Percentiles rank a stretch among this genome's conserved stretches.
These are phyloP conservation scores for Phytophthora podocarpi DNA, from an alignment of 352 stramenopile species.

Conservation along the genomic window DNA sequence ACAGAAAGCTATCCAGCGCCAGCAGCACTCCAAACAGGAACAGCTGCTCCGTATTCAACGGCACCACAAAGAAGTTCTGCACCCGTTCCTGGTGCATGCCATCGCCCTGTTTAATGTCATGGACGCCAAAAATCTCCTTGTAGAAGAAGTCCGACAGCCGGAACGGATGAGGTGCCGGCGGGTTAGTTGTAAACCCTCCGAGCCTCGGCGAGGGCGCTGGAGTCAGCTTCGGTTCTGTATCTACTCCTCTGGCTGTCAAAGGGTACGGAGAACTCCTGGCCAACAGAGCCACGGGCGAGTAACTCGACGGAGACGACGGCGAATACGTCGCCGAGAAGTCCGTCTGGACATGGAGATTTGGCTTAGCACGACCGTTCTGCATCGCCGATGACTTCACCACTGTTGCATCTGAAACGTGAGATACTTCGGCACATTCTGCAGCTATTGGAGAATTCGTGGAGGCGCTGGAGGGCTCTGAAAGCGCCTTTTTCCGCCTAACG, in stretches of 20 bases:
- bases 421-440: not conserved
- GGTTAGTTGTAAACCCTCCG: constrained; percentile 3
- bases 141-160: constrained; percentile 81
- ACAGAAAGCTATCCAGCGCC: constrained; percentile 97
- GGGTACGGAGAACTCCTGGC: constrained; percentile 35
- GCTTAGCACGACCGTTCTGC: constrained; percentile 19
- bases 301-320: constrained; percentile 16
- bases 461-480: not conserved
- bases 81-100: constrained; percentile 80
- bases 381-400: not conserved
- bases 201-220: constrained; percentile 3
- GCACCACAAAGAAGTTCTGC: constrained; percentile 83
- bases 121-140: constrained; percentile 85
- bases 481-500: constrained; percentile 21
- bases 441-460: not conserved
- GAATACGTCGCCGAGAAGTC: constrained; percentile 31
- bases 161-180: constrained; percentile 53
- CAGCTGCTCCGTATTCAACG: constrained; percentile 80
- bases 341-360: constrained; percentile 41
- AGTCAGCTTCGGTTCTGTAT: constrained; percentile 10
- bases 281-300: constrained; percentile 30
- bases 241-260: constrained; percentile 11
- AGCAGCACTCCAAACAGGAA: constrained; percentile 95
- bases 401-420: not conserved
- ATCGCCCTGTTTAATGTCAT: constrained; percentile 80